Evolutionary conservation across 768 basidiomycete species (phyloP), one percentile per base, ranked within the genome.

Genomic region (Mrakia gelida): DNA sequence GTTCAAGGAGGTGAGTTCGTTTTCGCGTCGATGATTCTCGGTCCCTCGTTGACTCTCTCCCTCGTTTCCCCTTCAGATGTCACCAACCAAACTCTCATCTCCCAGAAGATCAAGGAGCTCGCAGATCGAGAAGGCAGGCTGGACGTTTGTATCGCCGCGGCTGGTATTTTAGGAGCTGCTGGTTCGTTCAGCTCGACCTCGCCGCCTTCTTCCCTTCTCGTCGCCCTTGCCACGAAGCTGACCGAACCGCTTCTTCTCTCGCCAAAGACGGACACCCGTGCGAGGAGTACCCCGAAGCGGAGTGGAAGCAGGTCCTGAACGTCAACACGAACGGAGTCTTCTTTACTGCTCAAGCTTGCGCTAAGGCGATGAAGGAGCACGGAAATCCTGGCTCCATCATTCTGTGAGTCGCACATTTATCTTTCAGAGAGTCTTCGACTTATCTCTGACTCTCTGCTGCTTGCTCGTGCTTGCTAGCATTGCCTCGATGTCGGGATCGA

Each of bases 401-500:
- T 71, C 70, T 90, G 81, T 71, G n/a, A 28, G 71, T 54, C 34
- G 38, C 38, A 38, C 38, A 38, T 38, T 38, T 38, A n/a, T n/a
- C n/a, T 8, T 38, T 38, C 38, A 38, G 38, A 38, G 38, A 38
- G 38, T 38, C 38, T 38, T 38, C 8, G 38, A 38, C 38, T 38
- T 38, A 38, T 6, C 11, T 13, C 45, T 45, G 45, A 45, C 45
- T 45, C 9, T 45, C 43, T 71, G 21, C 15, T 16, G 70, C 21
- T 34, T 18, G 43, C 34, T n/a, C 16, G 11, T 11, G 3, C 34
- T 5, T 30, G 21, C 71, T 49, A 59, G 49, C 21, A 88, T 88
- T 28, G 90, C 88, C 30, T 89, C 88, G 43, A 90, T 90, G 88
- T 88, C 87, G 7, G 90, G 89, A 6, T 88, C 87, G n/a, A 87